Conservation (phyloP, 202 grass and related monocot genomes). For the Hordeum pubiflorum region DNA sequence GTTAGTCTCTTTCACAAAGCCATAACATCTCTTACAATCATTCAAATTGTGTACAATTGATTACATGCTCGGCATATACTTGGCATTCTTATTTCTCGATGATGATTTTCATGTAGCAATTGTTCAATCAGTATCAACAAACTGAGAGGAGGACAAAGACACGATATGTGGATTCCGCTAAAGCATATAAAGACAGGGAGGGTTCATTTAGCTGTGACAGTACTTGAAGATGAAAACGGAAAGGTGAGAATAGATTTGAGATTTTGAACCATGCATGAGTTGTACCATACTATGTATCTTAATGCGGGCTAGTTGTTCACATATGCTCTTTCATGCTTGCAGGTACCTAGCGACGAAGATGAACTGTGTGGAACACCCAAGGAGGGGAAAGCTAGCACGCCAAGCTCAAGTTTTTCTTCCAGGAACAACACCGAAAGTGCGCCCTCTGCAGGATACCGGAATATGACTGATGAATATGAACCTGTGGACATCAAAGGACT, state of each 20-base stretch:
- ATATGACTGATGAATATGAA: slow-evolving; percentile 79
- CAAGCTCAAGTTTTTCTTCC: slow-evolving; percentile 28
- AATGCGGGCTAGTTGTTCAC: not conserved
- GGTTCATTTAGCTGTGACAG: slow-evolving; percentile 71
- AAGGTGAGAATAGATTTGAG: slow-evolving; percentile 36
- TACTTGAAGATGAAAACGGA: slow-evolving; percentile 60
- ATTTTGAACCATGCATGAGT: not conserved
- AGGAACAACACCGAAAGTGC: slow-evolving; percentile 28
- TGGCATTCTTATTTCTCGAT: slow-evolving; percentile 2
- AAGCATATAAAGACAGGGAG: slow-evolving; percentile 89
- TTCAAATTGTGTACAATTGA: not conserved
- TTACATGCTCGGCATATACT: not conserved
- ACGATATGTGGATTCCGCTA: slow-evolving; percentile 80
- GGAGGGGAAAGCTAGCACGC: slow-evolving; percentile 29
- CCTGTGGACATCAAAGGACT: slow-evolving; percentile 65
- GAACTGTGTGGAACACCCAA: slow-evolving; percentile 24
- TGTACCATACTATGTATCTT: not conserved
- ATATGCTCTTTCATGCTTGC: not conserved
- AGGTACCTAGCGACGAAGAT: slow-evolving; percentile 31
- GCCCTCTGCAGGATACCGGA: slow-evolving; percentile 23
- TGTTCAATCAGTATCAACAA: slow-evolving; percentile 77
- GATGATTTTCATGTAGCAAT: slow-evolving; percentile 30
- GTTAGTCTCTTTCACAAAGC: slow-evolving; percentile 32
- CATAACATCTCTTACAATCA: not conserved
- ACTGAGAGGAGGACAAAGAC: slow-evolving; percentile 73